A percentile compares a stretch with the other conserved stretches of the same genome.
Evolutionary conservation across 192 early-diverging fungal species (phyloP).

Genomic region (Coemansia sp.): DNA sequence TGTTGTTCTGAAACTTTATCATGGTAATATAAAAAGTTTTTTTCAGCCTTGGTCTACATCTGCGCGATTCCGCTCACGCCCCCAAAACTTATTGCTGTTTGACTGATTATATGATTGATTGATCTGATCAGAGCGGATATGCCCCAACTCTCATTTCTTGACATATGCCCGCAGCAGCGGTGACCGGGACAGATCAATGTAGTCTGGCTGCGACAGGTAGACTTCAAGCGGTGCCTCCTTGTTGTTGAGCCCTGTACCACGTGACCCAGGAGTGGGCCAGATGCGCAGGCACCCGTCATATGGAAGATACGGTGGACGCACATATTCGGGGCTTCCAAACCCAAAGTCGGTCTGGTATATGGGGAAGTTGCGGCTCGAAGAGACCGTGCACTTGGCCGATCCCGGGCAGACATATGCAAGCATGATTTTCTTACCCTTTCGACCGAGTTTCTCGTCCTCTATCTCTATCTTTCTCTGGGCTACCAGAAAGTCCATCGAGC

Average conservation of each 20-base stretch:
- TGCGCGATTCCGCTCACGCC: not conserved
- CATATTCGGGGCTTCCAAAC: slow-evolving; percentile 38
- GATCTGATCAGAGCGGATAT: not conserved
- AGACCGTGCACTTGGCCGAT: slow-evolving; percentile 36
- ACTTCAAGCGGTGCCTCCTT: slow-evolving; percentile 31
- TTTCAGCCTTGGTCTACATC: not conserved
- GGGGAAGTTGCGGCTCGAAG: slow-evolving; percentile 43
- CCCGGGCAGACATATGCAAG: slow-evolving; percentile 30
- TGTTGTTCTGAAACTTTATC: too few species aligned
- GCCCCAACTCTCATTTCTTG: too few species aligned
- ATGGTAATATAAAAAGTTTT: not conserved
- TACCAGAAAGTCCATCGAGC: slow-evolving; percentile 32
- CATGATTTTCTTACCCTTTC: slow-evolving; percentile 18
- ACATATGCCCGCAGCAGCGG: slow-evolving; percentile 27
- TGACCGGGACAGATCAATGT: slow-evolving; percentile 30
- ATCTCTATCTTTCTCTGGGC: slow-evolving; percentile 22
- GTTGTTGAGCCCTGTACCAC: not conserved
- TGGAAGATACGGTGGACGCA: slow-evolving; percentile 45
- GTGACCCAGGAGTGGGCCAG: slow-evolving; percentile 37
- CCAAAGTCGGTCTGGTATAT: slow-evolving; percentile 49
- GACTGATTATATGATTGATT: not conserved
- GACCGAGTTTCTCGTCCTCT: slow-evolving; percentile 10
- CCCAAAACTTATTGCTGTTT: not conserved
- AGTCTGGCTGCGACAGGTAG: slow-evolving; percentile 39
- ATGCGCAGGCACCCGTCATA: slow-evolving; percentile 50